Conservation (phyloP, 805 yeast species). For the Tetrapisispora arboricola region DNA sequence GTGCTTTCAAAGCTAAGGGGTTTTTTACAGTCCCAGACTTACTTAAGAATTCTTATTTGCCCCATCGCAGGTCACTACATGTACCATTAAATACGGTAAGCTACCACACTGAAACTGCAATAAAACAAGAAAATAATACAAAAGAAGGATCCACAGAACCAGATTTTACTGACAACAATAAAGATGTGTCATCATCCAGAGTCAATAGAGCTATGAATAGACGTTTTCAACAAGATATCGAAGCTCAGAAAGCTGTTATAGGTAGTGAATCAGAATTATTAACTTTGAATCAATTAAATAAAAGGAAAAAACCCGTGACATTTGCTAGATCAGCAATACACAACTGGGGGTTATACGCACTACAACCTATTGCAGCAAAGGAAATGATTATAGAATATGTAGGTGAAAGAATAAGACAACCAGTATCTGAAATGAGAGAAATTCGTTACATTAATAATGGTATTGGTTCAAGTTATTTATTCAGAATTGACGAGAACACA, state of each 20-base stretch:
- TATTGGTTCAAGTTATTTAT: constrained; percentile 88
- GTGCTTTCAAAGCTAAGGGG: constrained; percentile 65
- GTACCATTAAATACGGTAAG: constrained; percentile 68
- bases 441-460: constrained; percentile 78
- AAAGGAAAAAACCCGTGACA: constrained; percentile 88
- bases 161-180: constrained; percentile 10
- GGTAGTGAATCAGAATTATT: constrained; percentile 76
- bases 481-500: constrained; percentile 85
- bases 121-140: constrained; percentile 7
- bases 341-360: constrained; percentile 95
- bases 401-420: constrained; percentile 89
- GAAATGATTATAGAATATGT: constrained; percentile 98
- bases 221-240: constrained; percentile 81
- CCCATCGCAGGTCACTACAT: constrained; percentile 64
- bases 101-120: constrained; percentile 39
- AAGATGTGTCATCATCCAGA: constrained; percentile 58
- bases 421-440: constrained; percentile 88
- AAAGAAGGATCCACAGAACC: constrained; percentile 14
- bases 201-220: constrained; percentile 80
- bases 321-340: constrained; percentile 96
- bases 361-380: constrained; percentile 88
- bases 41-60: constrained; percentile 63
- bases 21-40: constrained; percentile 63
- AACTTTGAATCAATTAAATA: constrained; percentile 76
- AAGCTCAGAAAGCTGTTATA: constrained; percentile 64